These are phyloP conservation scores for Rhizopogon vulgaris DNA, from an alignment of 768 basidiomycete species.

Conservation along the genomic window DNA sequence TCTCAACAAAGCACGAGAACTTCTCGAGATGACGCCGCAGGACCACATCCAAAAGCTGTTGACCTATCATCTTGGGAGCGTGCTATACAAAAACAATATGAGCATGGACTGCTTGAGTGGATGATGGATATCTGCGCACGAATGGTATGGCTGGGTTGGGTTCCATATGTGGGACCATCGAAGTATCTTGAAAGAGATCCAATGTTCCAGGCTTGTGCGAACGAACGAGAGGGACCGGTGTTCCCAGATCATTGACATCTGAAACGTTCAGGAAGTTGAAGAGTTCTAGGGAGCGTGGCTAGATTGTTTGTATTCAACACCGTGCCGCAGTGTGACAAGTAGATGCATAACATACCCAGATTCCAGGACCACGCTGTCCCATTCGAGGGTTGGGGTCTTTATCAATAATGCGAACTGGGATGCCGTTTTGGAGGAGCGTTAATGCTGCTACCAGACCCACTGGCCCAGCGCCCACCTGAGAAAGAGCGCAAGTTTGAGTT, in stretches of 20 bases:
- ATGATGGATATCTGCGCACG: background rate
- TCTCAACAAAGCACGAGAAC: constrained; percentile 23
- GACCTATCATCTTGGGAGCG: constrained; percentile 3
- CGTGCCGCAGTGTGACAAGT: background rate
- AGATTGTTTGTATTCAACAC: background rate
- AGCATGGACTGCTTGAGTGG: background rate
- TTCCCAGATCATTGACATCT: constrained; percentile 26
- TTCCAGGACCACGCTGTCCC: constrained; percentile 33
- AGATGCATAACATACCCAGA: constrained; percentile 23
- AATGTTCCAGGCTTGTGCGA: constrained; percentile 20
- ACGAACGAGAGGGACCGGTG: constrained; percentile 21
- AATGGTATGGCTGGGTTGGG: constrained; percentile 1
- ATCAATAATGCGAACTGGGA: too few relatives aligned
- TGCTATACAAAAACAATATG: background rate
- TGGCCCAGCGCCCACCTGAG: background rate
- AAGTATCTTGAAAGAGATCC: background rate
- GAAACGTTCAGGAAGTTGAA: constrained; percentile 32
- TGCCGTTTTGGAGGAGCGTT: too few relatives aligned
- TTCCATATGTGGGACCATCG: constrained; percentile 1
- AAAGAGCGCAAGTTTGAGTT: too few relatives aligned
- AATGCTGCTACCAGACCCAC: too few relatives aligned
- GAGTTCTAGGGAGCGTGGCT: constrained; percentile 40
- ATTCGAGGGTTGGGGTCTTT: constrained; percentile 16
- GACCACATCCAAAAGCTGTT: constrained; percentile 21
- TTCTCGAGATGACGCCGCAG: too few relatives aligned